Base-by-base conservation (phyloP, 2,329 filamentous ascomycete genomes). In the Exophiala sp. region DNA sequence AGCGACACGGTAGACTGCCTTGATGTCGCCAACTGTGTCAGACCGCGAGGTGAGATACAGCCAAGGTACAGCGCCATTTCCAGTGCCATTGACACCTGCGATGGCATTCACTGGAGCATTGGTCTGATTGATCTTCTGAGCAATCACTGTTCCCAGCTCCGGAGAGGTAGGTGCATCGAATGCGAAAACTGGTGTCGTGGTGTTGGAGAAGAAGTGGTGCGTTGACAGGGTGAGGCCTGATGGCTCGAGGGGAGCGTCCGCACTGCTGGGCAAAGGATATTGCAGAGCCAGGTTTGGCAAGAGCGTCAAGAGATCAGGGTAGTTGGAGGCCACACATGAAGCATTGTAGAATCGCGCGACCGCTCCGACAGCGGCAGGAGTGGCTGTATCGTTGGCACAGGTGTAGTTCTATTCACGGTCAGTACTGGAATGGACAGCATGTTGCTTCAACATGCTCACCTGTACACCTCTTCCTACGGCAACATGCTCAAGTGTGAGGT, bases 291-390 rank as follows among this genome's bases (percentile, higher is more conserved):
- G 80, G 55, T 75, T 75, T 3, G 89, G 84, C 16, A 95, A 78
- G 51, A 78, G 70, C 59, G 77, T 68, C 39, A 91, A 76, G 12
- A 94, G 75, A 50, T 84, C 79, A 0, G 89, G 85, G 64, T 84
- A 85, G 62, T 81, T 76, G 39, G 87, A 79, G 5, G 87, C 87
- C 33, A 92, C 71, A 73, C 92, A 96, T 63, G 85, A 88, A 55
- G 85, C 88, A 72, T 96, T 91, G 84, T 88, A 96, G 64, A 97
- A 88, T 1, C 83, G 85, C 50, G 92, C 92, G 0, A 89, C 68
- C 50, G 92, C 92, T 59, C 92, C 92, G 46, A 77, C 71, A 14
- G 85, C 78, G 8, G 75, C 77, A 11, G 92, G 91, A 0, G 73
- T 73, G 1, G 81, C 68, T 63, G 87, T 81, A 58, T 72, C 72